Percentiles rank a stretch among this genome's conserved stretches.
These are phyloP conservation scores for Cystoisospora suis DNA, from an alignment of 169 alveolate species.

Conservation along the genomic window DNA sequence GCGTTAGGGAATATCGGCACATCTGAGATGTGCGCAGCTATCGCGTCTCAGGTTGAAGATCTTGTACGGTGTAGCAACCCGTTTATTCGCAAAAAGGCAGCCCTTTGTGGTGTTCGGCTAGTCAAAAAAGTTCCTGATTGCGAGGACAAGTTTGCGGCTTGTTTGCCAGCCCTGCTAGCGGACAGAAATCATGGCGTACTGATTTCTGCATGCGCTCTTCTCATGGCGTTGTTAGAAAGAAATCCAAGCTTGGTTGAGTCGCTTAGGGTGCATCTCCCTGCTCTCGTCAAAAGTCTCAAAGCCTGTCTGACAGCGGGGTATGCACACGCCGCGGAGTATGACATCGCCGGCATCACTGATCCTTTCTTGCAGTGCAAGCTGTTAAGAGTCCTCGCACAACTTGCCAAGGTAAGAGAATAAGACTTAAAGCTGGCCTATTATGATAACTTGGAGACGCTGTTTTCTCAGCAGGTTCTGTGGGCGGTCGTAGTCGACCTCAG, in stretches of 20 bases:
- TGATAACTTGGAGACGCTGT: too few species aligned
- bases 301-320: constrained; percentile 62
- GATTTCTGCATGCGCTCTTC: constrained; percentile 57
- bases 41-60: constrained; percentile 84
- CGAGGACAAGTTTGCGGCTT: constrained; percentile 82
- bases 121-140: constrained; percentile 58
- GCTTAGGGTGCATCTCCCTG: constrained; percentile 26
- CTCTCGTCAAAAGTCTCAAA: constrained; percentile 31
- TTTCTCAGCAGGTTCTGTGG: too few species aligned
- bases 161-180: constrained; percentile 87
- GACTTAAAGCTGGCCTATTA: too few species aligned
- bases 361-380: constrained; percentile 92
- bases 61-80: constrained; percentile 92
- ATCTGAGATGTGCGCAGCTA: constrained; percentile 92
- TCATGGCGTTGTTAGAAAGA: constrained; percentile 10
- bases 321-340: constrained; percentile 84
- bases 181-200: constrained; percentile 95
- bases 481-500: too few species aligned
- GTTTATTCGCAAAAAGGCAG: constrained; percentile 96
- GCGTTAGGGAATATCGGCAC: constrained; percentile 98
- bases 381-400: constrained; percentile 49
- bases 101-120: constrained; percentile 84
- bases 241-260: constrained; percentile 24
- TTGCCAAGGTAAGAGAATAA: neutral
- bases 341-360: constrained; percentile 93